Conservation (phyloP, 2,329 filamentous ascomycete species). For the Diaporthe vexans region DNA sequence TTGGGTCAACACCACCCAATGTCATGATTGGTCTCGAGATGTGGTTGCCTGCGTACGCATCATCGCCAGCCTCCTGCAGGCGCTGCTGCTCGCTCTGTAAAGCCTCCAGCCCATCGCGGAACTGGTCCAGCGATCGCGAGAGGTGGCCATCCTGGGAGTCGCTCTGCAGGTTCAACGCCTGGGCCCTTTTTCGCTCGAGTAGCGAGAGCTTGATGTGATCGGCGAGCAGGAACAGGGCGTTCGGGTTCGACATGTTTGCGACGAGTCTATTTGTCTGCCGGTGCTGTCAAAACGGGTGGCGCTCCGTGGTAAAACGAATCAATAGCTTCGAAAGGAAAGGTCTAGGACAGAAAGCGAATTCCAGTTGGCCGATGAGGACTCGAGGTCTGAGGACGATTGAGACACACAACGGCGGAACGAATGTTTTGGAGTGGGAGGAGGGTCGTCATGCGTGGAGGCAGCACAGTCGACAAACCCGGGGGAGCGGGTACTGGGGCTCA, state of each 20-base stretch:
- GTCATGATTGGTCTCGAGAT: neutral
- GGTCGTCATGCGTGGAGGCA: conserved; percentile 28
- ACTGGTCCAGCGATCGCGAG: conserved; percentile 86
- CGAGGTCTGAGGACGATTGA: conserved; percentile 1
- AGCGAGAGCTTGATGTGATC: conserved; percentile 98
- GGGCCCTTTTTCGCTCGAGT: conserved; percentile 89
- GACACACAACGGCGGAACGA: conserved; percentile 6
- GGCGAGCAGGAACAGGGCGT: conserved; percentile 90
- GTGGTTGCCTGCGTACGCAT: conserved; percentile 64
- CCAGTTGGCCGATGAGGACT: neutral
- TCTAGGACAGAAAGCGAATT: conserved; percentile 3
- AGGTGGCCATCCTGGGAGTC: conserved; percentile 91
- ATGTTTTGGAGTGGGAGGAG: conserved; percentile 23
- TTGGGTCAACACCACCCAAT: conserved; percentile 46
- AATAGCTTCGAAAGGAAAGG: neutral
- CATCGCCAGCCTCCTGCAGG: conserved; percentile 74
- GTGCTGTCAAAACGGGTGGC: conserved; percentile 7
- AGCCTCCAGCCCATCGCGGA: conserved; percentile 82
- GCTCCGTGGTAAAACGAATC: conserved; percentile 1
- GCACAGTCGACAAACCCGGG: neutral
- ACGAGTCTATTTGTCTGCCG: neutral
- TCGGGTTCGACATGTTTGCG: conserved; percentile 65
- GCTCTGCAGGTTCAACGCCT: conserved; percentile 82
- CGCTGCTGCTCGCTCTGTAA: conserved; percentile 76
- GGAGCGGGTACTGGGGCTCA: neutral